Percentiles rank a stretch among this genome's conserved stretches.
Evolutionary conservation across 2,329 filamentous ascomycete genomes (phyloP).

Genomic region (Verticillium longisporum): DNA sequence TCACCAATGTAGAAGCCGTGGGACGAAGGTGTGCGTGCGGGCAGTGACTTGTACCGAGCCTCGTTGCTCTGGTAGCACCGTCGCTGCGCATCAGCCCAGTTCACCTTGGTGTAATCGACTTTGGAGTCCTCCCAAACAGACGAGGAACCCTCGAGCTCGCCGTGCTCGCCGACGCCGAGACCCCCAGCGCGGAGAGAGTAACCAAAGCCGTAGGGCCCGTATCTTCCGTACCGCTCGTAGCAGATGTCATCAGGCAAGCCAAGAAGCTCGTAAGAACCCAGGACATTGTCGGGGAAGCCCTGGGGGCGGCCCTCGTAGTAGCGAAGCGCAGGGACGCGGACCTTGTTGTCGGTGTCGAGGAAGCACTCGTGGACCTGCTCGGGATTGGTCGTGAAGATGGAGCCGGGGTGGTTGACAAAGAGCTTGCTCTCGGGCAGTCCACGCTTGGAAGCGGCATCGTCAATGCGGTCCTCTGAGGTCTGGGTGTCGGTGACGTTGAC

Average conservation of each 20-base stretch:
- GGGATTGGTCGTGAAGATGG: slow-evolving; percentile 24
- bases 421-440: slow-evolving; percentile 39
- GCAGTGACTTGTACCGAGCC: slow-evolving; percentile 56
- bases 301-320: slow-evolving; percentile 72
- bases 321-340: slow-evolving; percentile 63
- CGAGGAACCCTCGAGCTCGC: slow-evolving; percentile 75
- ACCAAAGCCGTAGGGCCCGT: slow-evolving; percentile 84
- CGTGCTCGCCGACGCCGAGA: slow-evolving; percentile 76
- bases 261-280: slow-evolving; percentile 81
- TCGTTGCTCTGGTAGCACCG: slow-evolving; percentile 67
- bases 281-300: slow-evolving; percentile 76
- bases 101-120: slow-evolving; percentile 69
- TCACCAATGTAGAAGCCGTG: slow-evolving; percentile 47
- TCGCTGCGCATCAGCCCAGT: slow-evolving; percentile 74
- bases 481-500: slow-evolving; percentile 24
- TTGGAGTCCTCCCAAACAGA: slow-evolving; percentile 67
- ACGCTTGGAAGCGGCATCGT: slow-evolving; percentile 19
- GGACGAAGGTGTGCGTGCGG: slow-evolving; percentile 28
- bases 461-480: slow-evolving; percentile 15
- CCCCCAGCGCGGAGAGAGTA: slow-evolving; percentile 76
- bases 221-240: slow-evolving; percentile 84
- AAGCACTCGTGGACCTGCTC: slow-evolving; percentile 69
- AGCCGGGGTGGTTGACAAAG: slow-evolving; percentile 39
- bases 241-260: slow-evolving; percentile 79
- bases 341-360: slow-evolving; percentile 58